Conservation (phyloP, 2,329 filamentous ascomycete genomes). For the Capronia coronata region DNA sequence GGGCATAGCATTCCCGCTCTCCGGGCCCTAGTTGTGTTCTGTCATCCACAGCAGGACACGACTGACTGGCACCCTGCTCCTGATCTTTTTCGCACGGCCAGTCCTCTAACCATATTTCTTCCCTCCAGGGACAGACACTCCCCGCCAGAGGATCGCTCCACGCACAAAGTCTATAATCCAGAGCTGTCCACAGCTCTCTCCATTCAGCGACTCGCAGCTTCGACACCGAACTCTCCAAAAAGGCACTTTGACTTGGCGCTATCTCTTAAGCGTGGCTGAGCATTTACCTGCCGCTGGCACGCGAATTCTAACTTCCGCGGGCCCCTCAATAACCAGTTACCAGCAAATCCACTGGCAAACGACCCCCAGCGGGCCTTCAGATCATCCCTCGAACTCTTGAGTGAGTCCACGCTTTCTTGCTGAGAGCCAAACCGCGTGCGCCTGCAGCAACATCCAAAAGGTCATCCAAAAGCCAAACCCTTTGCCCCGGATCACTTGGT, state of each 20-base stretch:
- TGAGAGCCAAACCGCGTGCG: neutral
- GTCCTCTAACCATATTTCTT: neutral
- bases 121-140: neutral
- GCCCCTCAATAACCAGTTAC: neutral
- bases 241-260: conserved; percentile 7
- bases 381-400: neutral
- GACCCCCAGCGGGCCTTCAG: neutral
- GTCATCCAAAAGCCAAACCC: conserved; percentile 6
- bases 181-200: neutral
- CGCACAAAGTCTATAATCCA: neutral
- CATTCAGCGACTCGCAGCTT: neutral
- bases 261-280: conserved; percentile 6
- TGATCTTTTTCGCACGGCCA: neutral
- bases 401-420: neutral
- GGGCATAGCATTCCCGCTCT: neutral
- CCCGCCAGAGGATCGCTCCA: conserved; percentile 1
- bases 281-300: neutral
- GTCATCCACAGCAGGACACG: neutral
- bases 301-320: neutral
- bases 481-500: neutral
- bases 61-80: neutral
- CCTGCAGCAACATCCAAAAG: conserved; percentile 4
- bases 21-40: neutral
- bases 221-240: conserved; percentile 2
- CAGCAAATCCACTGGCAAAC: neutral